Base-by-base conservation (phyloP, 2,329 filamentous ascomycete genomes). In the Epichloe brachyelytri region DNA sequence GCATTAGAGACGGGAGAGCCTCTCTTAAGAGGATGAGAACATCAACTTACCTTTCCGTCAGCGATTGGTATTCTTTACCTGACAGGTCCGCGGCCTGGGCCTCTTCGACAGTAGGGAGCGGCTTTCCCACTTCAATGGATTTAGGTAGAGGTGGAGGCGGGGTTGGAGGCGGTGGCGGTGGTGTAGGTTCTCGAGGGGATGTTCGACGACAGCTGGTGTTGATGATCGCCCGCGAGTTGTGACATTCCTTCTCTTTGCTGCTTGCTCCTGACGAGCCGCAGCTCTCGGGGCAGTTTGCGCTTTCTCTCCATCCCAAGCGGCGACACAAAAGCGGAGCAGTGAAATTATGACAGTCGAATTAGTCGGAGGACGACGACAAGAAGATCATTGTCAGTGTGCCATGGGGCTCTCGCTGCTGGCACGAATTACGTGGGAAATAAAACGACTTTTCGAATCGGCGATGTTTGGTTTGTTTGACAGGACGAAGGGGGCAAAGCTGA, bases 81-180 rank as follows among this genome's bases (percentile, higher is more conserved):
- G 82, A 69, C 6, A 90, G 70, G 54, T 82, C 74, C 7, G 78
- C 74, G 0, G 80, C 68, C 63, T 93, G 86, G 15, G 81, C 72
- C 46, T 79, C 74, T 57, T 83, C 76, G 14, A 89, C 75, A 0
- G 82, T 86, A 2, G 86, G 86, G 34, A 91, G 69, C 15, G 85
- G 82, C 60, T 84, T 80, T 46, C 81, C 82, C 2, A 83, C 68
- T 58, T 76, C 71, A 37, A 89, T 68, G 44, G 78, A 79, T 55
- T 74, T 79, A 26, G 85, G 85, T 50, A 90, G 61, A 51, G 68
- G 68, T 57, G 66, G 65, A 46, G 63, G 67, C 14, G 66, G 63
- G 51, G 63, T 65, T 41, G 64, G 63, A 36, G 59, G 57, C 14
- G 59, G 59, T 49, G 61, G 57, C 41, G 62, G 58, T 36, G 63